These are phyloP conservation scores for Aureobasidium melanogenum DNA, from an alignment of 2,329 filamentous ascomycete species.

Conservation along the genomic window DNA sequence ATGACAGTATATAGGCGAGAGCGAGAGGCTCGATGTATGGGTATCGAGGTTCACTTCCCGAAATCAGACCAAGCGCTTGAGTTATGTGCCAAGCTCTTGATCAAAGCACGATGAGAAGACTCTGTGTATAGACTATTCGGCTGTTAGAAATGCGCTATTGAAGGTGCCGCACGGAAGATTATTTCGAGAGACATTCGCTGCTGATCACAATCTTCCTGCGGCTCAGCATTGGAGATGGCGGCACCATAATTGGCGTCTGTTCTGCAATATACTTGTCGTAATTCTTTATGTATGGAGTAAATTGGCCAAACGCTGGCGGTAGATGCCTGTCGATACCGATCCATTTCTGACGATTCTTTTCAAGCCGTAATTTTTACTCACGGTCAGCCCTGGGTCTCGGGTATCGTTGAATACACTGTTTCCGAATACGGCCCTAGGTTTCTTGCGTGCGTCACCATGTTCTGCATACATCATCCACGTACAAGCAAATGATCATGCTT, in stretches of 20 bases:
- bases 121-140: background rate
- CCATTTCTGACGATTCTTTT: background rate
- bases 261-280: background rate
- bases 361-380: background rate
- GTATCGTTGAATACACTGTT: background rate
- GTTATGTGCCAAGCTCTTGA: background rate
- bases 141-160: background rate
- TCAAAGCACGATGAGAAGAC: background rate
- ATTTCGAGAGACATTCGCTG: background rate
- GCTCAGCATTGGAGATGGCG: background rate
- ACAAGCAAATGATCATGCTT: background rate
- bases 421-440: background rate
- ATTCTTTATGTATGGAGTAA: background rate
- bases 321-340: background rate
- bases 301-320: background rate
- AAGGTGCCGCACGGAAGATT: background rate
- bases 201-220: background rate
- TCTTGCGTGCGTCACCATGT: background rate
- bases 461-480: background rate
- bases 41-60: background rate
- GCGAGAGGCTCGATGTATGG: background rate
- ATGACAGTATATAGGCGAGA: background rate
- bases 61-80: background rate
- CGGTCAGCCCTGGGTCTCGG: background rate
- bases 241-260: background rate